Evolutionary conservation across 345 rosid genomes (phyloP), one percentile per base, ranked within the genome.

Genomic region (Gossypium stocksii): DNA sequence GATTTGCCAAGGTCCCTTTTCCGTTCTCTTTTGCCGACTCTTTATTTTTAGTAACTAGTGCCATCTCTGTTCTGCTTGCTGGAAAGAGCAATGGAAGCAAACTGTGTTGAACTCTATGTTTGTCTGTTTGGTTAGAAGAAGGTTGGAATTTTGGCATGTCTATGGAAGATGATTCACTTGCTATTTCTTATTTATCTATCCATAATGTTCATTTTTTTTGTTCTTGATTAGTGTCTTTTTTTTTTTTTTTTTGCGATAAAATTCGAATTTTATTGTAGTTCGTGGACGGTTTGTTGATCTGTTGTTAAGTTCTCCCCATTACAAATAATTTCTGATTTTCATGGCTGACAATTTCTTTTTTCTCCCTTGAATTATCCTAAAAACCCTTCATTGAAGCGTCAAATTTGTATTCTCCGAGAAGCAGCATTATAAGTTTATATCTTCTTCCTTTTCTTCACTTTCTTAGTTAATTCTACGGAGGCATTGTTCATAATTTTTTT

Each of bases 1-100:
- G 79, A 83, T 81, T 78, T 90, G 87, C 95, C 95, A 82, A 85
- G 95, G 95, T 87, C 64, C 11, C 22, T 63, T 49, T 62, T 34
- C 45, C n/a, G 23, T 52, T 58, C 9, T 56, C 27, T 68, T 7
- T 0, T 61, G 41, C 41, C 7, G 41, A 34, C 41, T 34, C 41
- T 43, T 70, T 4, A 4, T 14, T 70, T 51, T 70, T 52, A 16
- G 19, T 13, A 51, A 17, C n/a, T 48, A 22, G 20, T 14, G 17
- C 71, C n/a, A 1, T 53, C 17, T 53, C 58, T n/a, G 51, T 48
- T 48, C 54, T 66, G 70, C 48, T 69, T 51, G 60, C 45, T 69
- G 27, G 59, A 51, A 16, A 12, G 17, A 15, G 54, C 5, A 22
- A 14, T 44, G 14, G 49, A 14, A 29, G 1, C 43, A 7, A 29